Base-by-base conservation (phyloP, 2,329 filamentous ascomycete species). In the Neofusicoccum sp. region DNA sequence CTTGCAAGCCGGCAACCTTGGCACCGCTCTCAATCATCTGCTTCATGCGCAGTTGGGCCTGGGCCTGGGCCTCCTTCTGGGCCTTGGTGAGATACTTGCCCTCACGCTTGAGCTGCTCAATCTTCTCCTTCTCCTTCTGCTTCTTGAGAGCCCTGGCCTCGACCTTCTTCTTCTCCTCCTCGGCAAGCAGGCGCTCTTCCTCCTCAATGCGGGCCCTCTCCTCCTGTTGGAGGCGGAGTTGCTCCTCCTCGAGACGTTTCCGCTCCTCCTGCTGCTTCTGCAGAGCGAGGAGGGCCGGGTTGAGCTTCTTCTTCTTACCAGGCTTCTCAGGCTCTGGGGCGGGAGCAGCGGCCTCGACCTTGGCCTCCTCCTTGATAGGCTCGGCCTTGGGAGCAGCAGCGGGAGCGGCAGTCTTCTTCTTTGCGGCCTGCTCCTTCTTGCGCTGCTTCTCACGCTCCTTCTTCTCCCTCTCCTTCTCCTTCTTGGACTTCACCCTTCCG, bases 381-480 rank as follows among this genome's bases (percentile, higher is more conserved):
- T 80, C 78, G 36, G 77, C 63, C 67, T 77, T 77, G 54, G 74
- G 73, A 63, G 80, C 77, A 56, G 81, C 79, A 8, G 77, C 81
- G 33, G 84, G 79, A 66, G 86, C 85, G 39, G 78, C 79, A 22
- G 83, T 80, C 67, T 90, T 83, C 68, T 84, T 81, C 74, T 88
- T 87, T 12, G 80, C 78, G 66, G 79, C 78, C 69, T 98, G 90
- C 79, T 99, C 95, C 87, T 93, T 99, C 83, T 99, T 99, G 69
- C 93, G 86, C 81, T 95, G 91, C 87, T 99, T 99, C 83, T 99
- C 95, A 66, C 92, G 88, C 82, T 99, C 95, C 81, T 97, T 99
- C 85, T 94, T 98, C 73, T 94, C 84, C 79, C 92, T 96, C 78
- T 99, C 95, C 82, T 99, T 99, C 81, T 99, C 93, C 64, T 96